Conservation (phyloP, 2,329 filamentous ascomycete genomes). For the Aspergillus fructus region DNA sequence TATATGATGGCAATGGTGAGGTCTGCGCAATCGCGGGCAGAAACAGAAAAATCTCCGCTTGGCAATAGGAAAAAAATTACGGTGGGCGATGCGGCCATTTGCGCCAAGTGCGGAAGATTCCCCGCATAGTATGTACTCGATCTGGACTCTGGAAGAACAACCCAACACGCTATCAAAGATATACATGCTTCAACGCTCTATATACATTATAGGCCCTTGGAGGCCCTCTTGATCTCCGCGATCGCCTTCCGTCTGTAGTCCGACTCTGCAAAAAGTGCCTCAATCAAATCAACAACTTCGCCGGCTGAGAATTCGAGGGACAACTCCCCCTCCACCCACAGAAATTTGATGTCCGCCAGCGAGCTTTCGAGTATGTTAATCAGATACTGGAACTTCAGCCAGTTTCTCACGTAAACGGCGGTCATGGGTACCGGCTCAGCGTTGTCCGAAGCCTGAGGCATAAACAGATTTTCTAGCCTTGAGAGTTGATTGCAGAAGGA, state of each 20-base stretch:
- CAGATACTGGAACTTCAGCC: conserved; percentile 66
- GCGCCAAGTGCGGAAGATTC: conserved; percentile 37
- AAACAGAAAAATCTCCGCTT: conserved; percentile 24
- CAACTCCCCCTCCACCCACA: conserved; percentile 65
- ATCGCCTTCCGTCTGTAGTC: conserved; percentile 59
- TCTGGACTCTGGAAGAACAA: not conserved
- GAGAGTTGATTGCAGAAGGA: conserved; percentile 57
- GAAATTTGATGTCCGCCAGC: conserved; percentile 63
- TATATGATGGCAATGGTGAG: not conserved
- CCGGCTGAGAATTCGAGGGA: conserved; percentile 61
- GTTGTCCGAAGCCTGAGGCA: conserved; percentile 40
- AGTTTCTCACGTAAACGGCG: conserved; percentile 61
- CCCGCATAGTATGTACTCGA: conserved; percentile 9
- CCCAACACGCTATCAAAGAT: not conserved
- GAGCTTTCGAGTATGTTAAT: conserved; percentile 63
- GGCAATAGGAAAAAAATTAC: conserved; percentile 37
- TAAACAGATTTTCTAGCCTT: conserved; percentile 58
- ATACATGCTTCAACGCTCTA: not conserved
- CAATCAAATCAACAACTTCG: conserved; percentile 63
- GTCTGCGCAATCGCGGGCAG: conserved; percentile 2
- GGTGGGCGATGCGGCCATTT: conserved; percentile 41
- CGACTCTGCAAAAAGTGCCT: conserved; percentile 64
- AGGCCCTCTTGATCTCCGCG: conserved; percentile 51
- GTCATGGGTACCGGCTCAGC: conserved; percentile 51
- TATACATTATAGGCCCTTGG: conserved; percentile 17